phyloP scores from a whole-genome alignment of 257 asterid genomes.

The Dorcoceras hygrometricum region DNA sequence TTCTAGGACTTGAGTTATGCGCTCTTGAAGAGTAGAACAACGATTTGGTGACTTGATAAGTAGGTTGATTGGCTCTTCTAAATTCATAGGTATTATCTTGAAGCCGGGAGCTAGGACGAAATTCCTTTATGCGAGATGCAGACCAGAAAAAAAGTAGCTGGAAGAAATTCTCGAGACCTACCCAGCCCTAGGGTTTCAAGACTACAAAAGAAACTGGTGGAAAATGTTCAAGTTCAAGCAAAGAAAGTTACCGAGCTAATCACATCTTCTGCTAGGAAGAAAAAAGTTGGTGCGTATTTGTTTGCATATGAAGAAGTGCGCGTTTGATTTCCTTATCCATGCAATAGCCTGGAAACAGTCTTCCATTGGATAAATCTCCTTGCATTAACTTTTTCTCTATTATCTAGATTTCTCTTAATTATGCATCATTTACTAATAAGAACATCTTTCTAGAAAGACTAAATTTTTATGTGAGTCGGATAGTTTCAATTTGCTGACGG shows the following conservation, averaged over 20 bases:
- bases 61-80: constrained; percentile 1
- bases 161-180: constrained; percentile 52
- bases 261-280: constrained; percentile 89
- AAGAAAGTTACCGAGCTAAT: constrained; percentile 73
- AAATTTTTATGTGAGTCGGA: constrained; percentile 9
- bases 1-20: background rate
- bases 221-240: constrained; percentile 55
- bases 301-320: too few species aligned
- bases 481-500: constrained; percentile 19
- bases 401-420: background rate
- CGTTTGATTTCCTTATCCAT: constrained; percentile 16
- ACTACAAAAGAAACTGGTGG: constrained; percentile 57
- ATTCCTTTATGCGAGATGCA: constrained; percentile 51
- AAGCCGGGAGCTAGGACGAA: constrained; percentile 21
- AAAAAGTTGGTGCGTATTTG: constrained; percentile 61
- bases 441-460: background rate
- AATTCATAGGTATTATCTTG: constrained; percentile 19
- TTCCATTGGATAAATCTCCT: background rate
- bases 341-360: constrained; percentile 5
- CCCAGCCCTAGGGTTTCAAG: constrained; percentile 61
- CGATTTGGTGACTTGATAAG: background rate
- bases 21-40: background rate
- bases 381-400: constrained; percentile 5
- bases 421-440: constrained; percentile 12
- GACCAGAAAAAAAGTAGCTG: constrained; percentile 58